Conservation (phyloP, 805 yeast genomes). For the Kazachstania kunashirensis region DNA sequence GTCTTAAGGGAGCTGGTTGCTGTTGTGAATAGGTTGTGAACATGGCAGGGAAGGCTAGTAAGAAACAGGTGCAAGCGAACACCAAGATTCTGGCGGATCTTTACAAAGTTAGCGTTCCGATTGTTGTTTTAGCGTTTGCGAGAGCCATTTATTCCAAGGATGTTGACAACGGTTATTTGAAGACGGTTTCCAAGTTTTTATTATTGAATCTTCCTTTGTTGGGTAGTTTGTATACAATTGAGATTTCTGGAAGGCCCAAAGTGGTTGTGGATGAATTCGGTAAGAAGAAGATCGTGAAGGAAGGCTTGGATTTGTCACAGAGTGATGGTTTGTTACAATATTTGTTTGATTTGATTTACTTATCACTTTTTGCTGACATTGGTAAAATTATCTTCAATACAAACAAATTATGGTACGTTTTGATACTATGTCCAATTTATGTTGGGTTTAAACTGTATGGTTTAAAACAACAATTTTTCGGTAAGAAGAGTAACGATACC, state of each 20-base stretch:
- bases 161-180: conserved; percentile 1
- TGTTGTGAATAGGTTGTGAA: too few species aligned
- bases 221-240: conserved; percentile 35
- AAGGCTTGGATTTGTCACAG: conserved; percentile 42
- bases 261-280: conserved; percentile 13
- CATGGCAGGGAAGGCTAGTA: conserved; percentile 54
- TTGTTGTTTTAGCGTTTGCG: conserved; percentile 25
- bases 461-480: conserved; percentile 20
- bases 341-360: conserved; percentile 44
- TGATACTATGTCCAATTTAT: conserved; percentile 29
- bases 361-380: conserved; percentile 41
- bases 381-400: conserved; percentile 38
- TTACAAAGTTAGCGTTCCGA: conserved; percentile 20
- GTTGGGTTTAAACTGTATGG: conserved; percentile 34
- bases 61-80: conserved; percentile 38
- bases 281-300: conserved; percentile 29
- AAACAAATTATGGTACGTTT: conserved; percentile 40
- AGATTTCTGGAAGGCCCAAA: conserved; percentile 41
- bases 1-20: too few species aligned
- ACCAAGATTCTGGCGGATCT: conserved; percentile 14
- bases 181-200: conserved; percentile 9
- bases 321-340: conserved; percentile 42
- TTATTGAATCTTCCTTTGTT: conserved; percentile 28
- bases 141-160: conserved; percentile 32
- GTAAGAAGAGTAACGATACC: conserved; percentile 4